These are phyloP conservation scores for Aspergillus flavus DNA, from an alignment of 2,329 filamentous ascomycete species.

Conservation along the genomic window DNA sequence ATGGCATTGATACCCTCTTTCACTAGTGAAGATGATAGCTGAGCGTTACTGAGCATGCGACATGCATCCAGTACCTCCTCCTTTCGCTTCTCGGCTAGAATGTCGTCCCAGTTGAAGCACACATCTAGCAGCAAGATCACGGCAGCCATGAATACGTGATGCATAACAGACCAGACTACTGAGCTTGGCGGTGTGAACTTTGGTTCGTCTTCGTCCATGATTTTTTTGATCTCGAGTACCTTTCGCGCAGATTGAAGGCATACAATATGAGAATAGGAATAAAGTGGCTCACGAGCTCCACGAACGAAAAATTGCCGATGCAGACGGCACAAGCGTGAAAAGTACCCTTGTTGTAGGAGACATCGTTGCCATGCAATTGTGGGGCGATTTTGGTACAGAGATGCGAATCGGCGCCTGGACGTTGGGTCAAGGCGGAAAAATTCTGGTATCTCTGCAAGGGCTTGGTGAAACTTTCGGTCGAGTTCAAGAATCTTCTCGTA, in stretches of 20 bases:
- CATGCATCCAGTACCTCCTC: conserved; percentile 43
- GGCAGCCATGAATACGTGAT: conserved; percentile 46
- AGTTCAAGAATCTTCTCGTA: conserved; percentile 44
- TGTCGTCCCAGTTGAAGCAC: conserved; percentile 44
- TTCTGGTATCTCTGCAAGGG: conserved; percentile 33
- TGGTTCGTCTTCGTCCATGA: conserved; percentile 35
- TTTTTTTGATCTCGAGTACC: conserved; percentile 39
- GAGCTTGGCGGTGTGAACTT: conserved; percentile 29
- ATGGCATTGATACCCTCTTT: conserved; percentile 40
- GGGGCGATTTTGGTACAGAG: conserved; percentile 33
- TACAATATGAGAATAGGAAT: conserved; percentile 42
- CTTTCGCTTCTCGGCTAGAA: conserved; percentile 36
- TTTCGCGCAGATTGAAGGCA: conserved; percentile 42
- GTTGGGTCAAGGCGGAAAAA: conserved; percentile 42
- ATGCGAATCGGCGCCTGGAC: conserved; percentile 28
- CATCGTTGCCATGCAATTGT: conserved; percentile 39
- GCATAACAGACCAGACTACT: conserved; percentile 37
- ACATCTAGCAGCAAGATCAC: conserved; percentile 44
- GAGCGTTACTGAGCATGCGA: conserved; percentile 40
- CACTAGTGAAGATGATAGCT: conserved; percentile 34
- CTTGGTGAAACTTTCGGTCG: conserved; percentile 37
- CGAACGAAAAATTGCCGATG: conserved; percentile 45
- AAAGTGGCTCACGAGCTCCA: conserved; percentile 36
- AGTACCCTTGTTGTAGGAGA: conserved; percentile 38
- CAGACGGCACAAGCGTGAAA: conserved; percentile 41